These are phyloP conservation scores for Diaporthe eres DNA, from an alignment of 2,329 filamentous ascomycete genomes.

Conservation along the genomic window DNA sequence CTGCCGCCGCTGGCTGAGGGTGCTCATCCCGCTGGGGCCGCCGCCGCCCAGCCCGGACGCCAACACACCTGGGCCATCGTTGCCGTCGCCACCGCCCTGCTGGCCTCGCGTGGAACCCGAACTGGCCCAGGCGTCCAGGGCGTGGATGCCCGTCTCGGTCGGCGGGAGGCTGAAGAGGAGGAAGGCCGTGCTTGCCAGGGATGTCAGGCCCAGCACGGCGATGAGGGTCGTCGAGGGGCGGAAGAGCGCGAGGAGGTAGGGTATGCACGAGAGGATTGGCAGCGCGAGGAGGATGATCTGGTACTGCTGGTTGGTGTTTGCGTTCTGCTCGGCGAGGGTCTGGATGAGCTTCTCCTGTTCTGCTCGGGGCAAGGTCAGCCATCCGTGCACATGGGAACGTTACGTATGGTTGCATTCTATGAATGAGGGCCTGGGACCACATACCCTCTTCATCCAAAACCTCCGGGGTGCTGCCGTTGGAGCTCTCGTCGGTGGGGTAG, in stretches of 20 bases:
- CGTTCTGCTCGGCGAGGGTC: constrained; percentile 68
- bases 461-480: constrained; percentile 66
- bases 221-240: constrained; percentile 53
- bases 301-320: constrained; percentile 70
- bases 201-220: constrained; percentile 72
- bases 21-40: constrained; percentile 36
- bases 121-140: constrained; percentile 62
- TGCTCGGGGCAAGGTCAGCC: constrained; percentile 46
- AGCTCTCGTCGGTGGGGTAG: constrained; percentile 75
- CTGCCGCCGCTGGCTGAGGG: constrained; percentile 27
- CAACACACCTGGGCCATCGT: neutral
- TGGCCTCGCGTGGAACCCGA: constrained; percentile 45
- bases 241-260: constrained; percentile 68
- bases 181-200: constrained; percentile 74
- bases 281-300: constrained; percentile 70
- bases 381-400: constrained; percentile 64
- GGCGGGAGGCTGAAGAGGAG: constrained; percentile 70
- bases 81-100: neutral
- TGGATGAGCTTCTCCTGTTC: constrained; percentile 77
- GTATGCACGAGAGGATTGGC: constrained; percentile 68
- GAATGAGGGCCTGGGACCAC: constrained; percentile 14
- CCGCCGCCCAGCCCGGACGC: neutral
- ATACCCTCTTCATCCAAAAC: constrained; percentile 83
- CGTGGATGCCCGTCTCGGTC: constrained; percentile 65
- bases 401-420: neutral